Evolutionary conservation across 805 yeast species (phyloP), one percentile per base, ranked within the genome.

Genomic region (Teunomyces stri): DNA sequence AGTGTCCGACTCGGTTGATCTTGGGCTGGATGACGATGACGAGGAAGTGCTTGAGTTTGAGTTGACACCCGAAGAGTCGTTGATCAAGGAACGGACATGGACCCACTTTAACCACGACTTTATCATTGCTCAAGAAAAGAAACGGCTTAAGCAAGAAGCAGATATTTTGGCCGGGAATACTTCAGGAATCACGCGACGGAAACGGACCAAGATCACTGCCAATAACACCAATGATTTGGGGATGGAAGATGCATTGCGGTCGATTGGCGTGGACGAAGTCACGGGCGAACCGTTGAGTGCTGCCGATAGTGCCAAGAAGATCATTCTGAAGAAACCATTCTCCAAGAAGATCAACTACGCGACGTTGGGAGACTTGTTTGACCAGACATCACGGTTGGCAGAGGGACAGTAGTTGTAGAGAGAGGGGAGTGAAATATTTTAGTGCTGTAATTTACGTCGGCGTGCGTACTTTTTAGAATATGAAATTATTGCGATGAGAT

Each of bases 331-430:
- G 65, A 84, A 88, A 59, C 75, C 87, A 5, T 83, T 85, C 54
- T 88, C 97, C 22, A 87, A 85, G 68, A 94, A 94, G 73, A 87
- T 94, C 65, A 94, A 94, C 65, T 94, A 94, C 64, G 83, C 79
- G 42, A 90, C 92, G 4, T 79, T 92, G 45, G 84, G 83, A 52
- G 80, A 76, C 50, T 62, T 79, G 53, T 76, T 69, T 45, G 45
- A 34, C 13, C 36, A 16, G 22, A 39, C 34, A 10, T 27, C 43
- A 3, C 18, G 40, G 40, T 22, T 37, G 18, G 40, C 40, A 7
- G 25, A 22, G 16, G 40, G 25, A 21, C 40, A 37, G 28, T 37
- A 36, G 12, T 9, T 20, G n/a, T 36, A 35, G 18, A 13, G 38
- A 34, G 15, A 16, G 29, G 13, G 10, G 11, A 4, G 12, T 18